Evolutionary conservation across 352 stramenopile genomes (phyloP).

Genomic region (Achlya hypogyna): DNA sequence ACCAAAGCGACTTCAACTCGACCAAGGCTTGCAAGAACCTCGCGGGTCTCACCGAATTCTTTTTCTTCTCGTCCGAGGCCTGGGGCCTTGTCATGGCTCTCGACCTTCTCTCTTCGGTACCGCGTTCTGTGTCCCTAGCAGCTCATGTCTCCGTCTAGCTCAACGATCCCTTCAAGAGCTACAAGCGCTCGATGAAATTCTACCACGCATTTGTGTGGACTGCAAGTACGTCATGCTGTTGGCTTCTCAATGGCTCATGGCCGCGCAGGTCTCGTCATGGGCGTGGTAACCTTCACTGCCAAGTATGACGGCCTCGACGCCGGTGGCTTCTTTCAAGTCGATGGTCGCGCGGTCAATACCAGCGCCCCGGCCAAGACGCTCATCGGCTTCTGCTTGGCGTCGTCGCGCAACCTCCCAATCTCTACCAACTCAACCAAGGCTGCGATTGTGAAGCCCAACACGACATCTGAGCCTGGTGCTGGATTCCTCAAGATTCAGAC

Average conservation of each 20-base stretch:
- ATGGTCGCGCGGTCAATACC: constrained; percentile 76
- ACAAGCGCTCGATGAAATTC: constrained; percentile 84
- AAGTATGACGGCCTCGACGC: constrained; percentile 39
- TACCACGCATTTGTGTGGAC: constrained; percentile 83
- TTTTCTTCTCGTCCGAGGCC: constrained; percentile 81
- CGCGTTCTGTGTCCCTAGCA: not conserved
- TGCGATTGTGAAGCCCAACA: too few species aligned
- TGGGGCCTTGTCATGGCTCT: constrained; percentile 85
- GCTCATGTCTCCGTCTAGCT: constrained; percentile 26
- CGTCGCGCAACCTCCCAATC: constrained; percentile 61
- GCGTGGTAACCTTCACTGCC: constrained; percentile 42
- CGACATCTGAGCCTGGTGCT: not conserved
- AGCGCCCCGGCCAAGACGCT: constrained; percentile 47
- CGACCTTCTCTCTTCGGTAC: constrained; percentile 77
- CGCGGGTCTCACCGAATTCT: constrained; percentile 81
- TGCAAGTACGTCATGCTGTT: constrained; percentile 26
- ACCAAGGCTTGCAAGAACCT: constrained; percentile 49
- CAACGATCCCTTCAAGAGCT: constrained; percentile 83
- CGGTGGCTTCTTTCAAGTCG: constrained; percentile 78
- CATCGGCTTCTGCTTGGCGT: constrained; percentile 76
- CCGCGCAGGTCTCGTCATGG: constrained; percentile 58
- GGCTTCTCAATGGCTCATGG: not conserved
- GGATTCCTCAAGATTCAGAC: constrained; percentile 12
- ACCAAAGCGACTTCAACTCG: constrained; percentile 29
- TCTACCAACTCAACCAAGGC: constrained; percentile 22